A percentile compares a stretch with the other conserved stretches of the same genome.
Conservation (phyloP, 371 early-diverging fungal genomes). For the Chytridium lagenaria region DNA sequence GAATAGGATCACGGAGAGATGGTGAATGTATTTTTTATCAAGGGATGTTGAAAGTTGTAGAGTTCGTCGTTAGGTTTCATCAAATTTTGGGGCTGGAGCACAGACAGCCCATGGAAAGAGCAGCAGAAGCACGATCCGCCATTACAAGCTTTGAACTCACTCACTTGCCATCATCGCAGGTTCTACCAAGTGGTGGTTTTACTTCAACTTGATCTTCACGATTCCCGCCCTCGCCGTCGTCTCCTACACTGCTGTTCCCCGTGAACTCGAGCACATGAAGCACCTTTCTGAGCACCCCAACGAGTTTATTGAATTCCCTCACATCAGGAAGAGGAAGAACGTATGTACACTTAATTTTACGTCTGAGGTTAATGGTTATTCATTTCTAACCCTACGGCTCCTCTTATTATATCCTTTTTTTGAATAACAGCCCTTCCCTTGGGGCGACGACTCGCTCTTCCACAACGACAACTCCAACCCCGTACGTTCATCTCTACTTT, state of each 20-base stretch:
- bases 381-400: background rate
- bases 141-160: too few relatives aligned
- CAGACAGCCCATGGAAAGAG: too few relatives aligned
- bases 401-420: background rate
- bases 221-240: conserved; percentile 48
- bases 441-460: conserved; percentile 50
- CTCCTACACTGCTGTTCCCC: conserved; percentile 35
- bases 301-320: conserved; percentile 44
- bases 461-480: conserved; percentile 43
- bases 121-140: too few relatives aligned
- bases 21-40: too few relatives aligned
- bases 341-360: conserved; percentile 24
- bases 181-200: conserved; percentile 47
- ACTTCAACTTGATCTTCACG: conserved; percentile 48
- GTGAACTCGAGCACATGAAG: conserved; percentile 51
- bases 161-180: conserved; percentile 19
- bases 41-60: too few relatives aligned
- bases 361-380: background rate
- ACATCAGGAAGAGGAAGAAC: conserved; percentile 55
- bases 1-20: too few relatives aligned
- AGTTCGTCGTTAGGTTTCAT: too few relatives aligned
- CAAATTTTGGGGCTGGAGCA: too few relatives aligned
- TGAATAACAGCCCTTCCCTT: conserved; percentile 36
- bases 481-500: conserved; percentile 26
- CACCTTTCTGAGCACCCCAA: conserved; percentile 53